These are phyloP conservation scores for Turritis glabra DNA, from an alignment of 345 rosid genomes.

Conservation along the genomic window DNA sequence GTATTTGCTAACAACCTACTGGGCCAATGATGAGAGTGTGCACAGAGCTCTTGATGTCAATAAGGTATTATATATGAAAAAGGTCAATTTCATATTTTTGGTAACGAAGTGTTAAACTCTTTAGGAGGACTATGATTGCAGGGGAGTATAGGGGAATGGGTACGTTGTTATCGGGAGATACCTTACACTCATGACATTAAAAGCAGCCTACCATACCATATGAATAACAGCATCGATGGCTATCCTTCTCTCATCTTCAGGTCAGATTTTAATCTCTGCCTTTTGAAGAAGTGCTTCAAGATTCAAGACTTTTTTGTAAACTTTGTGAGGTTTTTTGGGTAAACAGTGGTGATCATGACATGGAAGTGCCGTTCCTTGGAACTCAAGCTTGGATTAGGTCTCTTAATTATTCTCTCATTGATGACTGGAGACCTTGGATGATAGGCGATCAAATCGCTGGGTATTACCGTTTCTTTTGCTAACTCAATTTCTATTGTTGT, in stretches of 20 bases:
- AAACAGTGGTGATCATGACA: constrained; percentile 67
- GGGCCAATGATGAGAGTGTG: constrained; percentile 38
- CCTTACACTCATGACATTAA: constrained; percentile 24
- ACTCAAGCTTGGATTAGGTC: constrained; percentile 69
- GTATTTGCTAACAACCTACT: constrained; percentile 11
- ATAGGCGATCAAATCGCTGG: constrained; percentile 56
- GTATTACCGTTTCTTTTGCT: background rate
- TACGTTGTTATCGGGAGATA: constrained; percentile 5
- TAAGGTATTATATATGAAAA: constrained; percentile 9
- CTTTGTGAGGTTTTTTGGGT: constrained; percentile 19
- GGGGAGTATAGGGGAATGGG: constrained; percentile 31
- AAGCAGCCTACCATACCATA: constrained; percentile 31
- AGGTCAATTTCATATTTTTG: background rate
- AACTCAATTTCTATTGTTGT: background rate
- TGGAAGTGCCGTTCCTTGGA: constrained; percentile 46
- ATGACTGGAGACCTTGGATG: constrained; percentile 71
- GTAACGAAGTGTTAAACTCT: background rate
- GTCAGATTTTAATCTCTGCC: constrained; percentile 12
- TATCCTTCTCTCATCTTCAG: constrained; percentile 35
- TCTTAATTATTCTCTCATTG: constrained; percentile 52
- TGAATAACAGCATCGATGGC: constrained; percentile 30
- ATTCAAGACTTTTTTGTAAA: background rate
- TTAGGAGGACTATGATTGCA: constrained; percentile 2
- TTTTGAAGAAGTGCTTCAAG: background rate
- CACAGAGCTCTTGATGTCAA: constrained; percentile 25